Base-by-base conservation (phyloP, 805 yeast genomes). In the Cyberlindnera americana region DNA sequence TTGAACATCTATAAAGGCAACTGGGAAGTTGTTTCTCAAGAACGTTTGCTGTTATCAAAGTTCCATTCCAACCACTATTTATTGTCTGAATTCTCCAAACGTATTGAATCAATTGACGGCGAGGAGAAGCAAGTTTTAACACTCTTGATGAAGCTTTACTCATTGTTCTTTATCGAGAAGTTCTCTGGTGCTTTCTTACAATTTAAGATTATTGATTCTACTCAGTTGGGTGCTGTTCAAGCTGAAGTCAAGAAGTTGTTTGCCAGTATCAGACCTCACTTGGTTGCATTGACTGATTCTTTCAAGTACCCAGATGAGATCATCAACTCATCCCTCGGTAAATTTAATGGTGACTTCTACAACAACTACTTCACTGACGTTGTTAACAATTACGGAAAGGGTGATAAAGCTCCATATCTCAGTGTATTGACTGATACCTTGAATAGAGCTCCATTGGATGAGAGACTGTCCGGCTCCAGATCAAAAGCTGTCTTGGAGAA, bases 271-370 rank as follows among this genome's bases (percentile, higher is more conserved):
- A 71, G 96, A 61, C 75, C 77, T 22, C 78, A 83, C 53, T 84
- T 83, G 39, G 77, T 87, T 59, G 83, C 84, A 1, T 69, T 85
- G 53, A 83, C 95, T 5, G 97, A 89, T 62, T 74, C 95, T 1
- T 89, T 89, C 70, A 78, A 83, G 62, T 72, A 83, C 47, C 78
- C 87, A 29, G 96, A 89, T 64, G 82, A 73, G 59, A 75, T 83
- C 66, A 72, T 89, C 56, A 85, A 88, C 60, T 79, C 96, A 0
- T 81, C 93, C 5, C 73, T 89, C 42, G 97, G 96, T 33, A 72
- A 70, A 41, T 81, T 73, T 62, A 79, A 84, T 52, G 96, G 96
- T 43, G 81, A 89, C 60, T 80, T 86, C 41, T 89, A 88, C 66
- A 79, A 80, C 56, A 79, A 84, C 60, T 88, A 88, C 66, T 82